Base-by-base conservation (phyloP, 2,329 filamentous ascomycete species). In the Apiospora malaysiana region DNA sequence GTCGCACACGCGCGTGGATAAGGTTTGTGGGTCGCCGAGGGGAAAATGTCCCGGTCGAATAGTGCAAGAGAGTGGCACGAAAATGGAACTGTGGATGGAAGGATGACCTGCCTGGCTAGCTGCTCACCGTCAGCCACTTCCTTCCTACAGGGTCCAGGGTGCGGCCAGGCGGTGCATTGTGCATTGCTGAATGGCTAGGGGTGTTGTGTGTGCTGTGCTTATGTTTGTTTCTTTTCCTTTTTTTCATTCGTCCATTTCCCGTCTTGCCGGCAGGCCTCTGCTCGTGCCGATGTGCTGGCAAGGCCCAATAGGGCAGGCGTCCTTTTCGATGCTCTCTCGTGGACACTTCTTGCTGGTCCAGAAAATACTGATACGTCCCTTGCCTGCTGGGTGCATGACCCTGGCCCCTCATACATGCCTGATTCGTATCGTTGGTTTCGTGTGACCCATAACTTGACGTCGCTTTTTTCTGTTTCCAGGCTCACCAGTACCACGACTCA, bases 241-340 rank as follows among this genome's bases (percentile, higher is more conserved):
- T 37, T 21, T 32, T 32, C 7, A 56, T 56, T 32, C 51, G 51
- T 32, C 51, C 18, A 14, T 18, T 56, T 18, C 14, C 25, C 23
- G 14, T 21, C 51, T 21, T 7, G 25, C 42, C 42, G 42, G 2
- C 42, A 27, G 51, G 14, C 16, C 25, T 32, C 7, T 56, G 51
- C 25, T 56, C 51, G 56, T 63, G 56, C 56, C 56, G 32, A 63
- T 63, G 56, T 37, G 56, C 27, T 63, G 56, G 56, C 56, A 63
- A n/a, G 14, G 27, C 32, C 56, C 56, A 27, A 63, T 63, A 63
- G 56, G 56, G 27, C 27, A 63, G 56, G 56, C 49, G 14, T 16
- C 49, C 23, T 56, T 21, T 49, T n/a, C 21, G 46, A 49, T n/a
- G n/a, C 23, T 56, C 18, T 56, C 51, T 56, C 25, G 51, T 56